Evolutionary conservation across 1,139 yeast genomes (phyloP).

Genomic region (Candida mesenterica): DNA sequence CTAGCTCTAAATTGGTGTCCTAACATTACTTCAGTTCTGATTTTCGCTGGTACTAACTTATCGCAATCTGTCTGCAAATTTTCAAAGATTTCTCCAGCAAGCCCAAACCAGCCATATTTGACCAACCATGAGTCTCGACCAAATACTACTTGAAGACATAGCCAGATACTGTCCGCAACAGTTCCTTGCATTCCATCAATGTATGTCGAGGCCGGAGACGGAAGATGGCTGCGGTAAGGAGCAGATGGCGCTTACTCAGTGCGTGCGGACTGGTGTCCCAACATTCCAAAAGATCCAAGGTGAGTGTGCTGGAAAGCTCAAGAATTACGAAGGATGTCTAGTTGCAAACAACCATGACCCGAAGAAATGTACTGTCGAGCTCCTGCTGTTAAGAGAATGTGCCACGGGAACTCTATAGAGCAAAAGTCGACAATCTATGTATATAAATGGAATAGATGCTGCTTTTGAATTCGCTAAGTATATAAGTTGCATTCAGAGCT

Average conservation of each 20-base stretch:
- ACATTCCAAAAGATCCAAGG: slow-evolving; percentile 62
- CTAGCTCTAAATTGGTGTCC: no score
- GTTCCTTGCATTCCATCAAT: slow-evolving; percentile 63
- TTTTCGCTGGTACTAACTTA: no score
- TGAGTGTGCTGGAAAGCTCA: slow-evolving; percentile 53
- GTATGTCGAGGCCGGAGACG: slow-evolving; percentile 49
- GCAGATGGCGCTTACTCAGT: slow-evolving; percentile 51
- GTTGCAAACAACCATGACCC: slow-evolving; percentile 34
- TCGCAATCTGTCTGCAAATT: neutral
- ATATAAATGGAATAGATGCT: no score
- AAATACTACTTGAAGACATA: slow-evolving; percentile 56
- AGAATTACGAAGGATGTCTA: slow-evolving; percentile 62
- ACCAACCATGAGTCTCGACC: slow-evolving; percentile 34
- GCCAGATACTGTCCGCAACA: slow-evolving; percentile 66
- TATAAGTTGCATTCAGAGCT: no score
- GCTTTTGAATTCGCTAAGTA: no score
- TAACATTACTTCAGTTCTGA: no score
- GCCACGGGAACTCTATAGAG: slow-evolving; percentile 26
- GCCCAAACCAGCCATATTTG: neutral
- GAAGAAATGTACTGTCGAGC: slow-evolving; percentile 25
- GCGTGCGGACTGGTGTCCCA: slow-evolving; percentile 61
- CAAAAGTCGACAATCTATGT: no score
- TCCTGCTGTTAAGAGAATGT: slow-evolving; percentile 35
- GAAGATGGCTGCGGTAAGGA: slow-evolving; percentile 47
- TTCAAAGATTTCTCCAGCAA: neutral